Conservation (phyloP, 352 stramenopile species). For the Elongisporangium undulatum region DNA sequence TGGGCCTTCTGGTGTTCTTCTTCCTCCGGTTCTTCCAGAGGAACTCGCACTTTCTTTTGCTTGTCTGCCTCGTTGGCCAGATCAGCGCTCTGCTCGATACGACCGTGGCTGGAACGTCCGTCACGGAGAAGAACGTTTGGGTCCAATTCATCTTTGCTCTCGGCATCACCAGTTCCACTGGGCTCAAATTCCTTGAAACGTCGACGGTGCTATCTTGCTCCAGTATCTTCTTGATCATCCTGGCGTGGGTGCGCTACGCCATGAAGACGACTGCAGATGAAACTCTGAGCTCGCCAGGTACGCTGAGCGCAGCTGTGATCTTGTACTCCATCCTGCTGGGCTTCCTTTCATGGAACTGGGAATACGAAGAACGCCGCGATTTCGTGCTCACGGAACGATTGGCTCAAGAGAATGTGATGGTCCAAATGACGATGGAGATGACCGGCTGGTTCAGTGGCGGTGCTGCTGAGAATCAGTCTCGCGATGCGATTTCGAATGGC, state of each 20-base stretch:
- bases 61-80: slow-evolving; percentile 71
- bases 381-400: slow-evolving; percentile 78
- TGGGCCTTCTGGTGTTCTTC: slow-evolving; percentile 64
- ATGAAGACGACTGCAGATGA: slow-evolving; percentile 17
- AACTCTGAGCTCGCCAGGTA: slow-evolving; percentile 57
- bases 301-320: slow-evolving; percentile 62
- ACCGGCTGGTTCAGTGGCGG: slow-evolving; percentile 83
- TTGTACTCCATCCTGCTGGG: slow-evolving; percentile 77
- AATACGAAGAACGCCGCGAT: slow-evolving; percentile 84
- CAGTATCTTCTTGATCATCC: slow-evolving; percentile 71
- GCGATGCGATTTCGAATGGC: slow-evolving; percentile 28
- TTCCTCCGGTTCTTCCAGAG: slow-evolving; percentile 61
- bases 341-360: slow-evolving; percentile 85
- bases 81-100: slow-evolving; percentile 73
- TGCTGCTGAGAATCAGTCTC: slow-evolving; percentile 43
- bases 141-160: slow-evolving; percentile 86
- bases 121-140: slow-evolving; percentile 82
- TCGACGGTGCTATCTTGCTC: slow-evolving; percentile 47
- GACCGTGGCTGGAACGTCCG: slow-evolving; percentile 60
- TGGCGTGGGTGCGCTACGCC: slow-evolving; percentile 62
- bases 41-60: slow-evolving; percentile 36
- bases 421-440: slow-evolving; percentile 89
- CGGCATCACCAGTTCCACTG: slow-evolving; percentile 78
- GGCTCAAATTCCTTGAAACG: slow-evolving; percentile 68
- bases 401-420: slow-evolving; percentile 83